phyloP scores from a whole-genome alignment of 345 rosid genomes.

The Pistacia atlantica region DNA sequence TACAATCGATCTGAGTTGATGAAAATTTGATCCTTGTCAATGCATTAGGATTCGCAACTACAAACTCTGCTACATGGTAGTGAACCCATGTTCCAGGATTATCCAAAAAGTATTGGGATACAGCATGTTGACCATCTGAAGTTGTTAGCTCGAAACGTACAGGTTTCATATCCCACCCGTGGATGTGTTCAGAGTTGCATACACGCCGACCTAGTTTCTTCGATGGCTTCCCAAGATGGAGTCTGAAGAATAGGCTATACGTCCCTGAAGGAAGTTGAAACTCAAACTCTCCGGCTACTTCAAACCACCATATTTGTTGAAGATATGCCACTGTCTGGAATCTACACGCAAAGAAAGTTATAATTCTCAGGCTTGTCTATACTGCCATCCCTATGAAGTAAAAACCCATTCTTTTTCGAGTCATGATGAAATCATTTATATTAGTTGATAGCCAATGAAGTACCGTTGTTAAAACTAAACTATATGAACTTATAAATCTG shows the following conservation, averaged over 20 bases:
- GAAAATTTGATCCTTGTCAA: slow-evolving; percentile 60
- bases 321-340: slow-evolving; percentile 78
- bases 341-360: slow-evolving; percentile 33
- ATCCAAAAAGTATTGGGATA: slow-evolving; percentile 50
- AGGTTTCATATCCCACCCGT: slow-evolving; percentile 91
- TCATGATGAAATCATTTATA: too few species aligned
- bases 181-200: slow-evolving; percentile 73
- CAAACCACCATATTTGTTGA: slow-evolving; percentile 97
- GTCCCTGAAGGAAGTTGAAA: slow-evolving; percentile 77
- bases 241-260: slow-evolving; percentile 78
- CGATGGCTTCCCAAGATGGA: slow-evolving; percentile 63
- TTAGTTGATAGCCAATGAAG: too few species aligned
- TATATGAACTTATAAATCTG: too few species aligned
- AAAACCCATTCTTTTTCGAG: too few species aligned
- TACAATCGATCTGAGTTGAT: slow-evolving; percentile 86
- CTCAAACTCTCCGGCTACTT: slow-evolving; percentile 81
- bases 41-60: slow-evolving; percentile 36
- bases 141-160: slow-evolving; percentile 76
- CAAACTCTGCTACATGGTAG: slow-evolving; percentile 79
- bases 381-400: too few species aligned
- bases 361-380: not conserved
- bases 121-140: slow-evolving; percentile 65
- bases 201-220: slow-evolving; percentile 76
- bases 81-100: slow-evolving; percentile 69
- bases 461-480: too few species aligned